phyloP scores from a whole-genome alignment of 2,329 filamentous ascomycete genomes.

The Paraphaeosphaeria sporulosa region DNA sequence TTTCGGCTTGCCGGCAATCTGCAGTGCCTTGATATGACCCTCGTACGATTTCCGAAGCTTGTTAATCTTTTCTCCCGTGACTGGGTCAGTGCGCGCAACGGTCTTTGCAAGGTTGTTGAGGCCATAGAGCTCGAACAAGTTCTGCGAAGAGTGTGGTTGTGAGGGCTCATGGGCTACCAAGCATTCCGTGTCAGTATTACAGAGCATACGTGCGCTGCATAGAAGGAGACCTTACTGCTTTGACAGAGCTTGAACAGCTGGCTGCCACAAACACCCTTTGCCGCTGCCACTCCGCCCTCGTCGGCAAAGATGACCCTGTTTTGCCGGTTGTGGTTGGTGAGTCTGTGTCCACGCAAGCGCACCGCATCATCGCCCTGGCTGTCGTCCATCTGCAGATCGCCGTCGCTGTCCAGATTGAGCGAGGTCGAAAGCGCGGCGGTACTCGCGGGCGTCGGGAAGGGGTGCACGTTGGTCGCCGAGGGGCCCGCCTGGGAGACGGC shows the following conservation, averaged over 20 bases:
- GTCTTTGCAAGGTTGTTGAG: conserved; percentile 63
- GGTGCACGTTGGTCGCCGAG: conserved; percentile 39
- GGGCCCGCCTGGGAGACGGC: conserved; percentile 43
- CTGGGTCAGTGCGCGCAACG: conserved; percentile 66
- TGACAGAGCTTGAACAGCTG: conserved; percentile 47
- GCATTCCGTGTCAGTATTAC: conserved; percentile 39
- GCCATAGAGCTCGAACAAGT: conserved; percentile 67
- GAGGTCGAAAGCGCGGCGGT: conserved; percentile 43
- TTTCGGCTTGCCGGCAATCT: conserved; percentile 59
- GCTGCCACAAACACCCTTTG: conserved; percentile 39
- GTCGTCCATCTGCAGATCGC: conserved; percentile 53
- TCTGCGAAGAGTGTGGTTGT: conserved; percentile 64
- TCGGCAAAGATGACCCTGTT: conserved; percentile 32
- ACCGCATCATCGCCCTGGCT: conserved; percentile 36
- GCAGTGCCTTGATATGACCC: conserved; percentile 59
- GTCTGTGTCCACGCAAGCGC: conserved; percentile 47
- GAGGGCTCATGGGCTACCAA: conserved; percentile 51
- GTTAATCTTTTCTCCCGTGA: conserved; percentile 71
- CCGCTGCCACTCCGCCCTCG: conserved; percentile 37
- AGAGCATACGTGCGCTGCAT: conserved; percentile 27
- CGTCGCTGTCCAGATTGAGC: conserved; percentile 50
- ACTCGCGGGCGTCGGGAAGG: conserved; percentile 50
- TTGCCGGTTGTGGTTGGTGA: conserved; percentile 58
- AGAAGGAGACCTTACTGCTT: conserved; percentile 43
- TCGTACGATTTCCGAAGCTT: conserved; percentile 66